Base-by-base conservation (phyloP, 208 protist species). In the Phytomonas sp. region DNA sequence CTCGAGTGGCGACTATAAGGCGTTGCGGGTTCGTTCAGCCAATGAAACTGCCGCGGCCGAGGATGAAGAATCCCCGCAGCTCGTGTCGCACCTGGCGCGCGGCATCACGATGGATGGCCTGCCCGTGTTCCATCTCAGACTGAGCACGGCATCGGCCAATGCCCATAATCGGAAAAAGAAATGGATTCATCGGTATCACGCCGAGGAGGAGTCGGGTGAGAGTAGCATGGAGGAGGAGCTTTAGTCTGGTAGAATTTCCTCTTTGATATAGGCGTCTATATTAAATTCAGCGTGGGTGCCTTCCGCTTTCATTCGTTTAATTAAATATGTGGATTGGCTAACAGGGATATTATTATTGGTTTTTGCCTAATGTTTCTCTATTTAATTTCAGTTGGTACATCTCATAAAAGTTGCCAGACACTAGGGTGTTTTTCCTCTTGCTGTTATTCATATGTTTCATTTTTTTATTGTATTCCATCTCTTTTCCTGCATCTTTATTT, bases 101-200 rank as follows among this genome's bases (percentile, higher is more conserved):
- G 90, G 80, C 8, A 66, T 96, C 36, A 88, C 82, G 15, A 66
- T 91, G 51, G 90, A 96, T 26, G 87, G 86, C 9, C 76, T 96
- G 37, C 91, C 91, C n/a, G 93, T 88, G 17, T 96, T 96, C 78
- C 88, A 94, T 66, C 79, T 96, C 15, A 76, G 75, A 59, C 81
- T 88, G 78, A 64, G 73, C n/a, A 6, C 46, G 23, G 17, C 46
- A 26, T 56, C 46, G 20, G 1, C 46, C 1, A 56, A 56, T 56
- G 46, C 46, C 1, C 46, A 56, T 1, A 56, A 56, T 56, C 8
- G 46, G 20, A 56, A 56, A 23, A 56, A 56, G 23, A 56, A 56
- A 56, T 56, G 46, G 46, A 56, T 56, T 17, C 46, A 56, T 56
- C 46, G 20, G 23, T 56, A 56, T 56, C 46, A 56, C 20, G 46